Conservation (phyloP, 192 early-diverging fungal genomes). For the Backusella mclennaniae region DNA sequence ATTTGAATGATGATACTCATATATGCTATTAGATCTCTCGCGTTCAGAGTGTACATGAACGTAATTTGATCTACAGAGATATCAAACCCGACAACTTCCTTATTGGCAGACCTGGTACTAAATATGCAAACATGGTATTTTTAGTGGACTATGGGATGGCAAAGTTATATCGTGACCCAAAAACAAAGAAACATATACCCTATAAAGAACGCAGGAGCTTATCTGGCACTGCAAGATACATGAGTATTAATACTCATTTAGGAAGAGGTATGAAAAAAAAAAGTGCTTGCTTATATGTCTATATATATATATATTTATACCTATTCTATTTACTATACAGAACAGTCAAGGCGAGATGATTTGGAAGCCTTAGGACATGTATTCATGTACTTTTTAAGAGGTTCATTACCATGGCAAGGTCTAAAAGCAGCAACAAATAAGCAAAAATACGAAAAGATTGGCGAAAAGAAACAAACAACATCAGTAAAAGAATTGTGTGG, state of each 20-base stretch:
- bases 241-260: slow-evolving; percentile 82
- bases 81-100: slow-evolving; percentile 99
- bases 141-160: slow-evolving; percentile 81
- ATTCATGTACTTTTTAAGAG: slow-evolving; percentile 79
- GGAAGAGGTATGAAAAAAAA: slow-evolving; percentile 56
- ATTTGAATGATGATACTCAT: background rate
- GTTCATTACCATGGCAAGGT: slow-evolving; percentile 80
- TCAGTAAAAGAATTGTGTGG: slow-evolving; percentile 72
- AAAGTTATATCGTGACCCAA: slow-evolving; percentile 73
- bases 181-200: slow-evolving; percentile 71
- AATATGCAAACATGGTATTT: slow-evolving; percentile 56
- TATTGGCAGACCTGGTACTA: slow-evolving; percentile 71
- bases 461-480: slow-evolving; percentile 74
- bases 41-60: slow-evolving; percentile 90
- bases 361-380: slow-evolving; percentile 85
- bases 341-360: slow-evolving; percentile 83
- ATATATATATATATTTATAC: background rate
- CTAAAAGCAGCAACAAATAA: slow-evolving; percentile 77
- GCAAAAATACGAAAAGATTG: slow-evolving; percentile 87
- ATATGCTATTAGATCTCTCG: slow-evolving; percentile 50
- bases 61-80: slow-evolving; percentile 93
- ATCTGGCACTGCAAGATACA: slow-evolving; percentile 80
- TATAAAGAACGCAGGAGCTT: slow-evolving; percentile 56
- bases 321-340: slow-evolving; percentile 36
- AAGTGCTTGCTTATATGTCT: background rate